Conservation (phyloP, 805 yeast species). For the Ogataea methanolica region DNA sequence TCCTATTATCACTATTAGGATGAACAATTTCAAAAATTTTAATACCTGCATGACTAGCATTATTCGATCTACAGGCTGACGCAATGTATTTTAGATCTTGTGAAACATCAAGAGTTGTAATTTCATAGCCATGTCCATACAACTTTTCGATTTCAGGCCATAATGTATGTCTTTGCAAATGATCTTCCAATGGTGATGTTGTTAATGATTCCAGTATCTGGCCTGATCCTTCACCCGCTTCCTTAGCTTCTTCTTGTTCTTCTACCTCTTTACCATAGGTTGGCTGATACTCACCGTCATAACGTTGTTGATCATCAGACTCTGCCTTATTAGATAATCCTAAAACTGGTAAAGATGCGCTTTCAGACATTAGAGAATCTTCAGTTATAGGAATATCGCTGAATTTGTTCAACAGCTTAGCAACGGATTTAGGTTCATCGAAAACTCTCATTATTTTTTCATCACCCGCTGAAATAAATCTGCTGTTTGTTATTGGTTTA, state of each 20-base stretch:
- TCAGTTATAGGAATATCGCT: conserved; percentile 37
- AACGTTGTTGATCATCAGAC: conserved; percentile 36
- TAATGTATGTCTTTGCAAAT: conserved; percentile 82
- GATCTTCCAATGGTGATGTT: conserved; percentile 83
- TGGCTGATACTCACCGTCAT: conserved; percentile 31
- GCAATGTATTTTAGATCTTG: conserved; percentile 65
- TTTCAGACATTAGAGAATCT: conserved; percentile 55
- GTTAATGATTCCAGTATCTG: conserved; percentile 43
- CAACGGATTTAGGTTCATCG: conserved; percentile 79
- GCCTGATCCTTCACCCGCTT: conserved; percentile 35
- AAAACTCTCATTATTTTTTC: conserved; percentile 89
- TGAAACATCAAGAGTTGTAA: conserved; percentile 70
- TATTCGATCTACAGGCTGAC: conserved; percentile 88
- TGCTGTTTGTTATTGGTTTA: conserved; percentile 51
- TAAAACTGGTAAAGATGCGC: conserved; percentile 87
- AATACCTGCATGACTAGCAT: conserved; percentile 77
- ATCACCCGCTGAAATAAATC: conserved; percentile 91
- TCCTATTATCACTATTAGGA: conserved; percentile 47
- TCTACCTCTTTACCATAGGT: conserved; percentile 39
- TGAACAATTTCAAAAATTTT: conserved; percentile 62
- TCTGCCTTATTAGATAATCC: conserved; percentile 92
- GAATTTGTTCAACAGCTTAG: conserved; percentile 50
- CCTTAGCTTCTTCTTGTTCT: conserved; percentile 15
- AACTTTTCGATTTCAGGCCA: conserved; percentile 95
- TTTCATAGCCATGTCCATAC: conserved; percentile 97